A percentile compares a stretch with the other conserved stretches of the same genome.
Evolutionary conservation across 805 yeast species (phyloP).

Genomic region (Candida xyloterini): DNA sequence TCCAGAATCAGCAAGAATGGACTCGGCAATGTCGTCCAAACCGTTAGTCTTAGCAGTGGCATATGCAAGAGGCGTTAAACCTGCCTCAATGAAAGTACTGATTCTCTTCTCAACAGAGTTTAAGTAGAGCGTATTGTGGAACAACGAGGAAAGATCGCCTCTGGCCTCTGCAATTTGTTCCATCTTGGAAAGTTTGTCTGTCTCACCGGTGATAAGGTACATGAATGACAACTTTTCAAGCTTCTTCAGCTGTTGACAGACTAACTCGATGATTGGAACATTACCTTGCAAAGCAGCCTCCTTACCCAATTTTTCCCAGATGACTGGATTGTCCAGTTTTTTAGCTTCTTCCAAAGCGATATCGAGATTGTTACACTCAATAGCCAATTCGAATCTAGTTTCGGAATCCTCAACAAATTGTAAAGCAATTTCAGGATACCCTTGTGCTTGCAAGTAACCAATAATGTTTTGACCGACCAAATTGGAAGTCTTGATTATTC

Average conservation of each 20-base stretch:
- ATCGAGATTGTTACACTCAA: constrained; percentile 85
- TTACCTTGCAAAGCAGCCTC: constrained; percentile 93
- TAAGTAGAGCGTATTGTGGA: constrained; percentile 78
- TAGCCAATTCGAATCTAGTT: constrained; percentile 90
- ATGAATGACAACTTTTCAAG: constrained; percentile 89
- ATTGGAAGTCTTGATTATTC: constrained; percentile 83
- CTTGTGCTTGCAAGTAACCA: constrained; percentile 89
- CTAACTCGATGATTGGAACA: constrained; percentile 77
- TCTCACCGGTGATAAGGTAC: constrained; percentile 81
- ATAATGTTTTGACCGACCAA: constrained; percentile 97
- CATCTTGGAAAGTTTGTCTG: constrained; percentile 74
- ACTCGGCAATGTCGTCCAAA: constrained; percentile 67
- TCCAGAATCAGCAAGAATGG: constrained; percentile 69
- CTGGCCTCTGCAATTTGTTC: constrained; percentile 85
- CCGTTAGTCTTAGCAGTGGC: constrained; percentile 89
- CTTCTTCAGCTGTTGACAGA: constrained; percentile 79
- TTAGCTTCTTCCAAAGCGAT: constrained; percentile 90
- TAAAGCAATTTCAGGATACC: constrained; percentile 95
- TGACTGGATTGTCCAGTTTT: constrained; percentile 58
- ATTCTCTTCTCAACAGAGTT: constrained; percentile 76
- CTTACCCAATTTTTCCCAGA: constrained; percentile 79
- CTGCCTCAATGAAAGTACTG: constrained; percentile 68
- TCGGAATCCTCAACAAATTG: constrained; percentile 97
- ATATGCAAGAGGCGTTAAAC: constrained; percentile 86
- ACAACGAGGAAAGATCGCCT: constrained; percentile 71